phyloP scores from a whole-genome alignment of 345 rosid genomes.

The Eutrema heterophyllum region DNA sequence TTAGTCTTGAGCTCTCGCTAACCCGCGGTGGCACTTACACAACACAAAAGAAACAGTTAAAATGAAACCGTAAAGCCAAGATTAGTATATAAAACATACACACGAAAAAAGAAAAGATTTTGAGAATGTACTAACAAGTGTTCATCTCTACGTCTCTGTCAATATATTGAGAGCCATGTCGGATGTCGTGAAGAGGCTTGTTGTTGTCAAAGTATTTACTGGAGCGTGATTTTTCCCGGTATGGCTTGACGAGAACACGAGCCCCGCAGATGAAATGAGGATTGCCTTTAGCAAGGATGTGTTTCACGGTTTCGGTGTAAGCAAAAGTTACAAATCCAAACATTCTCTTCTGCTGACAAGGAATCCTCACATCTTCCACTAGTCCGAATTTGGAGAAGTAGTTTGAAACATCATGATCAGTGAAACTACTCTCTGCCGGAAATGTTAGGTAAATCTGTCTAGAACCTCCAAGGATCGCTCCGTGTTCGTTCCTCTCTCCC shows the following conservation, averaged over 20 bases:
- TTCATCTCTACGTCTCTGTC: constrained; percentile 60
- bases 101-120: neutral
- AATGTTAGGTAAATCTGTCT: constrained; percentile 80
- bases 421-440: constrained; percentile 75
- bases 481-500: constrained; percentile 50
- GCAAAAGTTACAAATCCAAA: constrained; percentile 87
- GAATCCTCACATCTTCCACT: constrained; percentile 93
- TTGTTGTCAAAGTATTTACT: constrained; percentile 51
- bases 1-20: constrained; percentile 42
- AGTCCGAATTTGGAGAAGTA: constrained; percentile 78
- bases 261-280: constrained; percentile 88
- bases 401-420: constrained; percentile 73
- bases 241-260: constrained; percentile 94
- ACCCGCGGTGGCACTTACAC: constrained; percentile 37
- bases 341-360: constrained; percentile 90
- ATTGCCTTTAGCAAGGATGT: constrained; percentile 72
- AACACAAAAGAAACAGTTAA: neutral
- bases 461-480: constrained; percentile 58
- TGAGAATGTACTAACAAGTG: constrained; percentile 29
- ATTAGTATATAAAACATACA: neutral
- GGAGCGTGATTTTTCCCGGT: constrained; percentile 74
- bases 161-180: constrained; percentile 34
- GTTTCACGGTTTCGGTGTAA: constrained; percentile 61
- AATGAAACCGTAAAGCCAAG: neutral
- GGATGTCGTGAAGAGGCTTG: constrained; percentile 43